A percentile compares a stretch with the other conserved stretches of the same genome.
Evolutionary conservation across 208 protist genomes (phyloP).

Genomic region (Crithidia brevicula): DNA sequence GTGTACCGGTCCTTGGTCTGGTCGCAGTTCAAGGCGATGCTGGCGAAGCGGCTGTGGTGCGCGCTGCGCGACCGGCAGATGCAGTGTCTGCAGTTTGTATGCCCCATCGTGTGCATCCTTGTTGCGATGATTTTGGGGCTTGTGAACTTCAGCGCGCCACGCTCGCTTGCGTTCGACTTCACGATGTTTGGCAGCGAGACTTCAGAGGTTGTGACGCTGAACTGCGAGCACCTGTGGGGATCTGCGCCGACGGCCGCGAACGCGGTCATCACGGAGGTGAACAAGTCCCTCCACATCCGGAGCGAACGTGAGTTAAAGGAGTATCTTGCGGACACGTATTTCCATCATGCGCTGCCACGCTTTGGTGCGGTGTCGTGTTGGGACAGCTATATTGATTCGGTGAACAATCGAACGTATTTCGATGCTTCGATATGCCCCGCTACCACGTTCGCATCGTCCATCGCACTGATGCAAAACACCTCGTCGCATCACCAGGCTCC

Average conservation of each 20-base stretch:
- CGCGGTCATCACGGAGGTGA: not conserved
- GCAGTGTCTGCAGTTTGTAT: conserved; percentile 70
- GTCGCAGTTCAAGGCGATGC: conserved; percentile 53
- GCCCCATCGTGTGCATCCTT: conserved; percentile 58
- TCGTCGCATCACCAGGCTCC: conserved; percentile 19
- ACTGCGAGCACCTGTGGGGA: conserved; percentile 1
- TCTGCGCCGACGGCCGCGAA: not conserved
- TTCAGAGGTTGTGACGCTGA: not conserved
- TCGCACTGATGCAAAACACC: conserved; percentile 43
- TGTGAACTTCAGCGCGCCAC: conserved; percentile 10
- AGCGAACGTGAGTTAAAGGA: not conserved
- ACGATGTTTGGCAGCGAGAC: not conserved
- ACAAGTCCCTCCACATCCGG: not conserved
- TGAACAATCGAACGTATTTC: conserved; percentile 11
- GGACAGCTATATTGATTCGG: conserved; percentile 1
- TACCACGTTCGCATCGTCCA: conserved; percentile 9
- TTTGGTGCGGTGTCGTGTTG: conserved; percentile 27
- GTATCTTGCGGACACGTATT: conserved; percentile 36
- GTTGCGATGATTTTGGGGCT: conserved; percentile 63
- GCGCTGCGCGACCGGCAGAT: conserved; percentile 58
- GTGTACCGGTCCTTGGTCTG: not conserved
- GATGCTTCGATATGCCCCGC: conserved; percentile 27
- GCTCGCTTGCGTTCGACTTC: not conserved
- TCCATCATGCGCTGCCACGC: conserved; percentile 12
- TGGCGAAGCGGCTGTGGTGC: conserved; percentile 58